Evolutionary conservation across 495 filamentous ascomycete species (phyloP), one percentile per base, ranked within the genome.

Genomic region (Zalerion maritima): DNA sequence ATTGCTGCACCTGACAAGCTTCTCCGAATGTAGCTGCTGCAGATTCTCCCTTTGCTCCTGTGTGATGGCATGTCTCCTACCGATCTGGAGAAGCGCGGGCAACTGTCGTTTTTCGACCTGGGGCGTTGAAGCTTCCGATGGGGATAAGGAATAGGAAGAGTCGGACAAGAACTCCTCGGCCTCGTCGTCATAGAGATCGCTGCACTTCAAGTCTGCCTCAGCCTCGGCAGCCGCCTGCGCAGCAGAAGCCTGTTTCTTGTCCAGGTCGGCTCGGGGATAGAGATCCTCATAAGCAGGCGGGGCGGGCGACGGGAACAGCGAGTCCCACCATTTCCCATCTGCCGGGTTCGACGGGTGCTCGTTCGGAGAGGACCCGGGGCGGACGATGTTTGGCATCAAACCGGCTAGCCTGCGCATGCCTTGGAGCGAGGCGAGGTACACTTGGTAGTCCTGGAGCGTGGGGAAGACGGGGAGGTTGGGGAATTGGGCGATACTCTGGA

Each of bases 201-300:
- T 67, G 41, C 75, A 81, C 42, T 81, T 78, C 27, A 63, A 55
- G 44, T 86, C 78, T 11, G 77, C 54, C 20, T 69, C 63, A 5
- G 67, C 62, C 24, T 85, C 79, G 3, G 68, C 66, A 5, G 73
- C 64, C 6, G 79, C 78, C 24, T 62, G 58, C 3, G 71, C 47
- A 14, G 69, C 61, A 10, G 71, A 66, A 6, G 62, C 44, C 48
- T 74, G 74, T 55, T 85, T 82, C 11, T 59, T 57, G 21, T 71
- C 65, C 4, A 55, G 39, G 24, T 59, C 58, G 9, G 60, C 55
- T 19, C 54, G 26, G 4, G 82, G 82, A 45, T 72, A 92, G 16
- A 91, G 65, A 13, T 85, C 82, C 29, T 84, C 71, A 35, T 92
- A 92, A 3, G 83, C 70, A 18, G 83, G 82, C 4, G 82, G 82